A percentile compares a stretch with the other conserved stretches of the same genome.
Evolutionary conservation across 345 rosid genomes (phyloP).

Genomic region (Syzygium aqueum): DNA sequence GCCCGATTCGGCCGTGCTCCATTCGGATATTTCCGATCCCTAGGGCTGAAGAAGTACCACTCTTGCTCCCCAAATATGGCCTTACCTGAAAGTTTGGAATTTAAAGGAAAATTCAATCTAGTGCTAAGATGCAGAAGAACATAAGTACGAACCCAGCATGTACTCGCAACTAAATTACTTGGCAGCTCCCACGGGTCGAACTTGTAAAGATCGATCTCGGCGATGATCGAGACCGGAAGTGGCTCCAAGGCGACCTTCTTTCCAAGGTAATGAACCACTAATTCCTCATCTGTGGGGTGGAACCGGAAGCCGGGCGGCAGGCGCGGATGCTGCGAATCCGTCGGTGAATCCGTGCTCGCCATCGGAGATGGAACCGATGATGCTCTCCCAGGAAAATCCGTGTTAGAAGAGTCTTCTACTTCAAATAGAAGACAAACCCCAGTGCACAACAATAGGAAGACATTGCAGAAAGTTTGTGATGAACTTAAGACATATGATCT

Average conservation of each 20-base stretch:
- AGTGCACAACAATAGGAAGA: not conserved
- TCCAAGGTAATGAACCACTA: conserved; percentile 38
- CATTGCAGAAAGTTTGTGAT: not conserved
- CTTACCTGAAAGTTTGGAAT: conserved; percentile 18
- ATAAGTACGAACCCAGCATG: not conserved
- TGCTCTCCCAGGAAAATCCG: not conserved
- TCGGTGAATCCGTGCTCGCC: conserved; percentile 37
- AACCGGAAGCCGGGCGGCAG: conserved; percentile 47
- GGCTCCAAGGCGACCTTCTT: conserved; percentile 31
- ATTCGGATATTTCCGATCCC: conserved; percentile 44
- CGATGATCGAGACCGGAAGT: conserved; percentile 36
- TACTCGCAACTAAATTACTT: conserved; percentile 3
- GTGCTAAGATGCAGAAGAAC: not conserved
- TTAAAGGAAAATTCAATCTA: not conserved
- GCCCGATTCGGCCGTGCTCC: conserved; percentile 50
- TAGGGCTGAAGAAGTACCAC: conserved; percentile 45
- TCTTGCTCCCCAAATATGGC: conserved; percentile 44
- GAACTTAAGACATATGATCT: not conserved
- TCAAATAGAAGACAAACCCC: not conserved
- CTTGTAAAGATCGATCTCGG: conserved; percentile 44
- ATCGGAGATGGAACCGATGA: not conserved
- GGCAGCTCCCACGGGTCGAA: conserved; percentile 55
- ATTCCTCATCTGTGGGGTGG: conserved; percentile 50
- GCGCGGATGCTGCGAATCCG: conserved; percentile 19
- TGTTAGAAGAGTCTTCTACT: not conserved